These are phyloP conservation scores for Umbelopsis ramanniana DNA, from an alignment of 192 early-diverging fungal genomes.

Conservation along the genomic window DNA sequence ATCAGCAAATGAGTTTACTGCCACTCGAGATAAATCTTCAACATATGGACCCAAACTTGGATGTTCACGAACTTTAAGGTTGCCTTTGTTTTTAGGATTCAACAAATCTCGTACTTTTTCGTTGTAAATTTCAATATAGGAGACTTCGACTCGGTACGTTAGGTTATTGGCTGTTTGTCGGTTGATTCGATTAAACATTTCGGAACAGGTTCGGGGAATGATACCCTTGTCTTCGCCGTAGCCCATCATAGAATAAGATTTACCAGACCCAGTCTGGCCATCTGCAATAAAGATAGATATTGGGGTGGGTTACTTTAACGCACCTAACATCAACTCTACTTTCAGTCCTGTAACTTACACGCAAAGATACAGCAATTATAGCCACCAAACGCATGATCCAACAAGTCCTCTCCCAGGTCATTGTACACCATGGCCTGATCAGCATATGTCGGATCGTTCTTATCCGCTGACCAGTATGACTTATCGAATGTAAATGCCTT, in stretches of 20 bases:
- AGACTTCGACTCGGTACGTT: conserved; percentile 75
- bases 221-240: conserved; percentile 80
- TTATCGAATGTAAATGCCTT: conserved; percentile 86
- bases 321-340: too few species aligned
- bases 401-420: conserved; percentile 74
- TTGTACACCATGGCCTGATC: conserved; percentile 77
- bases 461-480: conserved; percentile 87
- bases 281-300: conserved; percentile 39
- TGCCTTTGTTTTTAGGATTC: conserved; percentile 75
- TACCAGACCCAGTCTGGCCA: conserved; percentile 84
- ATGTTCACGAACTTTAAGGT: conserved; percentile 82
- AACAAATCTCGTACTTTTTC: conserved; percentile 83
- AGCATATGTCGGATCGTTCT: conserved; percentile 63
- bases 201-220: conserved; percentile 83
- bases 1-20: conserved; percentile 74
- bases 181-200: conserved; percentile 74
- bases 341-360: conserved; percentile 52
- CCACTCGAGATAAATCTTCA: conserved; percentile 86
- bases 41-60: conserved; percentile 86
- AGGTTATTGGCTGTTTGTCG: conserved; percentile 43
- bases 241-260: conserved; percentile 75
- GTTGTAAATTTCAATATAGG: conserved; percentile 93
- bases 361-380: conserved; percentile 96
- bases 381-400: conserved; percentile 86
- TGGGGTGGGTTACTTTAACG: not conserved